Conservation (phyloP, 306 rosid species). For the Casuarina equisetifolia region DNA sequence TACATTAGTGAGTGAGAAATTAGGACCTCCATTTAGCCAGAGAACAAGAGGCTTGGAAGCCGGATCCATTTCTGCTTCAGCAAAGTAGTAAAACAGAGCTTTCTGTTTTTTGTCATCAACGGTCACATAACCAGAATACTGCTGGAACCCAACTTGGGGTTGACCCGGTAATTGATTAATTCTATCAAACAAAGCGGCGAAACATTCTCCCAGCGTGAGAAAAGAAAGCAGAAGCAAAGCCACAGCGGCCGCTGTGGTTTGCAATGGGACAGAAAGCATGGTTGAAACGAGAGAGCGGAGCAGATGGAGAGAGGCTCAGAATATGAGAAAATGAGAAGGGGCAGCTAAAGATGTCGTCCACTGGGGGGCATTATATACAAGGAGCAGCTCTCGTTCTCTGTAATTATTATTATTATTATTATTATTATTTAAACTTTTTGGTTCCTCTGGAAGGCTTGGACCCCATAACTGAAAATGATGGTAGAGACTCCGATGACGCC, state of each 20-base stretch:
- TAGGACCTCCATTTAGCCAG: slow-evolving; percentile 67
- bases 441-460: slow-evolving; percentile 20
- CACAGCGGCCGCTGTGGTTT: slow-evolving; percentile 35
- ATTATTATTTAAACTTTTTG: slow-evolving; percentile 28
- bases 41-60: slow-evolving; percentile 87
- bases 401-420: slow-evolving; percentile 24
- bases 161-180: slow-evolving; percentile 69
- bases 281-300: slow-evolving; percentile 1
- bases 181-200: slow-evolving; percentile 39
- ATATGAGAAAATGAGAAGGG: background rate
- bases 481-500: background rate
- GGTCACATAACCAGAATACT: slow-evolving; percentile 74
- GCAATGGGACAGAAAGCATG: slow-evolving; percentile 35
- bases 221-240: slow-evolving; percentile 31
- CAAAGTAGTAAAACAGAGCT: slow-evolving; percentile 81
- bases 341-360: slow-evolving; percentile 2
- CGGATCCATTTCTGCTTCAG: slow-evolving; percentile 69
- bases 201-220: slow-evolving; percentile 25
- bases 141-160: slow-evolving; percentile 68
- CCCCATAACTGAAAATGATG: slow-evolving; percentile 14
- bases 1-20: background rate
- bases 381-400: slow-evolving; percentile 3
- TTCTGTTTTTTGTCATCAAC: slow-evolving; percentile 58
- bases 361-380: slow-evolving; percentile 37
- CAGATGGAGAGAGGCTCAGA: slow-evolving; percentile 20